Evolutionary conservation across 768 basidiomycete genomes (phyloP), one percentile per base, ranked within the genome.

Genomic region (Rhizopogon sp.): DNA sequence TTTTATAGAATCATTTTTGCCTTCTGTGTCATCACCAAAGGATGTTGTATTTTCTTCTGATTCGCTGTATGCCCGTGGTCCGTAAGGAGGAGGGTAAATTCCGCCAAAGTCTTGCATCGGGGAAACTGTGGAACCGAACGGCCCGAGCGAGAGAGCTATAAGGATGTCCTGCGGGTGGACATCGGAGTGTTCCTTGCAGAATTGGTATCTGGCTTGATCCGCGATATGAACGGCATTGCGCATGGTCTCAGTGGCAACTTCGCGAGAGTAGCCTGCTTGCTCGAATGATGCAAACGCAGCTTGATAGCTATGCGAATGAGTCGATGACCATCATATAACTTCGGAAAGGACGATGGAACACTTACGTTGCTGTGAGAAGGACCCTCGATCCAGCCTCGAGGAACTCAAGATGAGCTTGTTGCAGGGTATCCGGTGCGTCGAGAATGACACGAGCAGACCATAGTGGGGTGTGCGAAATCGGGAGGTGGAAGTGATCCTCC

Each of bases 51-150:
- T 80, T 6, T 58, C 58, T 3, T 55, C 70, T 11, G 62, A 64
- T 25, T 62, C 61, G 0, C 68, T 68, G 56, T 69, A 78, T 22
- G 64, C 77, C 54, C 67, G 73, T 3, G 88, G 88, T 1, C 88
- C 88, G 61, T 79, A 90, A 0, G 88, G 87, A 0, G 85, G 83
- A 2, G 90, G 90, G 63, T 90, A 92, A 58, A 79, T 72, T 6
- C 88, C 90, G 56, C 78, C 76, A 62, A 85, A 91, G 64, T 93
- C 90, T 56, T 88, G 84, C 52, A 86, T 78, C 0, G 84, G 82
- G 6, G 67, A 64, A 14, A 89, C 72, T 5, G 79, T 84, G 1
- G 87, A 85, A 39, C 90, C 89, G 61, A 80, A 90, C 0, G 88
- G 84, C 16, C 90, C 90, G 29, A 91, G 69, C 5, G 87, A 90